phyloP scores from a whole-genome alignment of 1,284 basidiomycete genomes.

The Anthracocystis setariae region DNA sequence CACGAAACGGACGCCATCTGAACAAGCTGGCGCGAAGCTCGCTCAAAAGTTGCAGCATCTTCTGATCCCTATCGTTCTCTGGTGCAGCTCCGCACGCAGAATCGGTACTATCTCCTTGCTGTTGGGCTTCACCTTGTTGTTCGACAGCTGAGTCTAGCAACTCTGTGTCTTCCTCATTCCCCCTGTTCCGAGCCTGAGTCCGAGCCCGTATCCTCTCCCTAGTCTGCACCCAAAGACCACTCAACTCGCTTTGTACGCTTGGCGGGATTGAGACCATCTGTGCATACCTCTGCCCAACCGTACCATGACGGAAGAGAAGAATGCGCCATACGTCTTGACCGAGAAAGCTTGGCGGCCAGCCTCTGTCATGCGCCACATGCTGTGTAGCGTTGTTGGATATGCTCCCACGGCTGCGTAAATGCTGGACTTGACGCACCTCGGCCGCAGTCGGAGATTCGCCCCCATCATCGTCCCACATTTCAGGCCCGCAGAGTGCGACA shows the following conservation, averaged over 20 bases:
- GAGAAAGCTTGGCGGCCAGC: constrained; percentile 42
- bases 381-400: neutral
- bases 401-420: constrained; percentile 4
- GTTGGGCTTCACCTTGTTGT: neutral
- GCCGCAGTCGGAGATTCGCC: constrained; percentile 1
- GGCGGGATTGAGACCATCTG: constrained; percentile 38
- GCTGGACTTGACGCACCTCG: constrained; percentile 12
- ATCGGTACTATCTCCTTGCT: neutral
- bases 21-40: constrained; percentile 30
- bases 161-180: neutral
- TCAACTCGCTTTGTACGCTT: constrained; percentile 29
- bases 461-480: constrained; percentile 35
- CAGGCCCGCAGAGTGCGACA: constrained; percentile 35
- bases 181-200: neutral
- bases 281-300: constrained; percentile 26
- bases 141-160: neutral
- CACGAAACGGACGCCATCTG: constrained; percentile 38
- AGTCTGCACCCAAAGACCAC: constrained; percentile 28
- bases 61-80: constrained; percentile 12
- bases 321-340: constrained; percentile 42
- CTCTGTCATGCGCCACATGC: constrained; percentile 24
- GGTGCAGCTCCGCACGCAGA: neutral
- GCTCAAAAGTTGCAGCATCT: constrained; percentile 23
- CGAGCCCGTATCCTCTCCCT: constrained; percentile 16
- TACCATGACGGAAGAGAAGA: constrained; percentile 41